Conservation (phyloP, 202 grass and related monocot species). For the Zizania palustris region DNA sequence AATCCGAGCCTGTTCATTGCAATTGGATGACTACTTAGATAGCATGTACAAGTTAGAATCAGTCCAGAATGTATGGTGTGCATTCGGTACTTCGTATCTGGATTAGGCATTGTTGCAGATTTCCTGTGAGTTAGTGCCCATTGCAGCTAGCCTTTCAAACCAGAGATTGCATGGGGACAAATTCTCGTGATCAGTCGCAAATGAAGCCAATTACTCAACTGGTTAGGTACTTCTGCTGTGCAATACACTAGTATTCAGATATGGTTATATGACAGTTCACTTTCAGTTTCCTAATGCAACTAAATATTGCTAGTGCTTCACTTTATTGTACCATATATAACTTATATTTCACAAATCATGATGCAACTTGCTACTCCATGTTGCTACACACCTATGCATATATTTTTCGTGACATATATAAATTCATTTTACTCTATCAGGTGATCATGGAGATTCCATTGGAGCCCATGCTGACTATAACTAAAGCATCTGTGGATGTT, state of each 20-base stretch:
- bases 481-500: constrained; percentile 94
- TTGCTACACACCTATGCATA: not conserved
- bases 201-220: not conserved
- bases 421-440: constrained; percentile 44
- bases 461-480: constrained; percentile 91
- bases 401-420: not conserved
- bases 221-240: not conserved
- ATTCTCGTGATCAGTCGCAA: not conserved
- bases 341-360: not conserved
- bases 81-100: not conserved
- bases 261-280: not conserved
- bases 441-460: constrained; percentile 96
- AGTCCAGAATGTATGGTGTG: not conserved
- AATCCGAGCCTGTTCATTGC: not conserved
- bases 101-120: too few species aligned
- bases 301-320: not conserved
- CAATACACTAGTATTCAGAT: not conserved
- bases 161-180: not conserved
- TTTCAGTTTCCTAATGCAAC: not conserved
- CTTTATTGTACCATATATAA: not conserved
- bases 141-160: too few species aligned
- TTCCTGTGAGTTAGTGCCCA: too few species aligned
- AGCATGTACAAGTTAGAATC: not conserved
- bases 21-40: not conserved
- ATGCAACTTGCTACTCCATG: not conserved